Percentiles rank a stretch among this genome's conserved stretches.
Conservation (phyloP, 495 filamentous ascomycete species). For the Tricharina praecox region DNA sequence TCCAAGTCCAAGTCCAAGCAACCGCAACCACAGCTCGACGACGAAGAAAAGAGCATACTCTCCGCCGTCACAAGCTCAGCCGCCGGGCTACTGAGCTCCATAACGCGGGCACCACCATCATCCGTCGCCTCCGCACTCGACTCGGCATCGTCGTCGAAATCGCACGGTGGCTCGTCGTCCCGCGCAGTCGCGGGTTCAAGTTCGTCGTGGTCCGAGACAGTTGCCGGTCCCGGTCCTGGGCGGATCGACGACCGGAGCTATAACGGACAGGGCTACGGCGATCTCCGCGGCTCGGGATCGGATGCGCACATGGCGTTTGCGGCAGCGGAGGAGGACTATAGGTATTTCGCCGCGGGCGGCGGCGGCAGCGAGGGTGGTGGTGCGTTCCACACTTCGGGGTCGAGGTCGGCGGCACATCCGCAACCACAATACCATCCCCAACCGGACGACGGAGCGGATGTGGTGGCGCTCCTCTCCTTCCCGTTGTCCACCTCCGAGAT, state of each 20-base stretch:
- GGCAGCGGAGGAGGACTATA: too few species aligned
- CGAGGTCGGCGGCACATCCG: too few species aligned
- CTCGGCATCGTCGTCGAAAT: conserved; percentile 5
- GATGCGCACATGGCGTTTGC: too few species aligned
- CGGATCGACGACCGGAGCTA: too few species aligned
- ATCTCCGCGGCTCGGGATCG: too few species aligned
- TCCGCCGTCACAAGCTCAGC: conserved; percentile 15
- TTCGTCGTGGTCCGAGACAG: conserved; percentile 6
- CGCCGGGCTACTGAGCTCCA: conserved; percentile 10
- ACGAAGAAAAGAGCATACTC: neutral
- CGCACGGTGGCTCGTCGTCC: neutral
- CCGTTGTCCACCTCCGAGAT: conserved; percentile 5
- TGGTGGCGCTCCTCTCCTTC: conserved; percentile 20
- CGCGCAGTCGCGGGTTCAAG: conserved; percentile 10
- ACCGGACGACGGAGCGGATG: conserved; percentile 12
- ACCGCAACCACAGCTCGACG: too few species aligned
- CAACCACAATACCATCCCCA: too few species aligned
- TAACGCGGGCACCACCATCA: conserved; percentile 5
- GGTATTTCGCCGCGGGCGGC: too few species aligned
- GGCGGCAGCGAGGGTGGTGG: too few species aligned
- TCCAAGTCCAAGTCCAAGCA: too few species aligned
- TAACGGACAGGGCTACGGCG: too few species aligned
- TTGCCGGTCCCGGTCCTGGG: neutral
- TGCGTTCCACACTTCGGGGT: too few species aligned
- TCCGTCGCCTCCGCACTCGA: conserved; percentile 1